Base-by-base conservation (phyloP, 2,329 filamentous ascomycete genomes). In the Claviceps cyperi region DNA sequence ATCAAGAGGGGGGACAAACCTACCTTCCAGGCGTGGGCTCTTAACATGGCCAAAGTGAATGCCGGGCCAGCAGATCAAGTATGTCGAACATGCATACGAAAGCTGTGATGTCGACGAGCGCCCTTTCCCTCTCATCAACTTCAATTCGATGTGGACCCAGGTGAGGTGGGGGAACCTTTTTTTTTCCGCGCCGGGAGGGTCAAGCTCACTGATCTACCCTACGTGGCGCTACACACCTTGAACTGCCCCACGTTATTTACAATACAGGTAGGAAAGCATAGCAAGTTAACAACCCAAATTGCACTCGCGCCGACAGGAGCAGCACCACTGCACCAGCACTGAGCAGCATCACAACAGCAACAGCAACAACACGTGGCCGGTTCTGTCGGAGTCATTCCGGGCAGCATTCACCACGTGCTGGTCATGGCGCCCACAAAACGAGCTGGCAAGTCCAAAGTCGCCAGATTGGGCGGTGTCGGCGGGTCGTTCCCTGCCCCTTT, bases 401-500 rank as follows among this genome's bases (percentile, higher is more conserved):
- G 22, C 22, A 14, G 21, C 21, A 17, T 11, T 9, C n/a, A 39
- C 15, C 38, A 39, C n/a, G 36, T 38, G 41, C 48, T 9, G 36
- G 17, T 48, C 8, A 66, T 66, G 64, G 62, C 62, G 47, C 62
- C 66, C 4, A 49, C 59, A 44, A 66, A 69, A 60, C 61, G 59
- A 53, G 47, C 57, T 17, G 62, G 57, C 41, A 69, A 66, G 51
- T 47, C 59, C 51, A 62, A 66, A 54, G 38, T 55, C 36, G 50
- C 57, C 54, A 58, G 54, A 50, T 53, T 56, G 5, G 46, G 58
- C 32, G 48, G 57, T 35, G 53, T 57, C 39, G 57, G 59, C 53
- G 61, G 63, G 52, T 60, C 63, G 4, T 72, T 71, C 7, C 81
- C 81, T 0, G 64, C 73, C 32, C 86, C 86, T 7, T 94, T 92